A percentile compares a stretch with the other conserved stretches of the same genome.
phyloP scores from a whole-genome alignment of 805 yeast species.

The Wickerhamiella lipophila region DNA sequence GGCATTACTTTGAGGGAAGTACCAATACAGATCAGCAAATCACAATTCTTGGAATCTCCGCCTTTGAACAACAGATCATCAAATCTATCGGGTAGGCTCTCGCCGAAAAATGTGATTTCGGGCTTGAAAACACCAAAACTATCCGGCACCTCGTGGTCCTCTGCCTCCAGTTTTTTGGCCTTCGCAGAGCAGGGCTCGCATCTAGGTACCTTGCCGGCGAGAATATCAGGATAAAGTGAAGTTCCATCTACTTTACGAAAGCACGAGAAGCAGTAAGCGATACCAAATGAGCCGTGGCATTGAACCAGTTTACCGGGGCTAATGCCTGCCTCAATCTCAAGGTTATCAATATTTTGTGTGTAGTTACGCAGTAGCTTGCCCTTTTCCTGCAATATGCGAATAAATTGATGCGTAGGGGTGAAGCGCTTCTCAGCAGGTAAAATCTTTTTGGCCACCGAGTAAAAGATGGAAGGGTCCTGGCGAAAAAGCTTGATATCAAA shows the following conservation, averaged over 20 bases:
- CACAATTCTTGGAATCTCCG: slow-evolving; percentile 56
- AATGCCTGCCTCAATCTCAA: slow-evolving; percentile 73
- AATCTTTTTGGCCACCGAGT: slow-evolving; percentile 74
- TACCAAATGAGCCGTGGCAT: slow-evolving; percentile 88
- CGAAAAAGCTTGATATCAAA: slow-evolving; percentile 62
- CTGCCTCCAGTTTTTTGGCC: slow-evolving; percentile 29
- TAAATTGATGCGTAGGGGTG: slow-evolving; percentile 74
- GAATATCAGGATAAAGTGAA: slow-evolving; percentile 46
- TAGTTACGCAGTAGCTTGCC: slow-evolving; percentile 70
- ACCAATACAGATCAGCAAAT: slow-evolving; percentile 71
- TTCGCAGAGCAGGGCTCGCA: slow-evolving; percentile 50
- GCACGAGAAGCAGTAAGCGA: slow-evolving; percentile 75
- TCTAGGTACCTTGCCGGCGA: slow-evolving; percentile 47
- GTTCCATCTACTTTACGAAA: slow-evolving; percentile 53
- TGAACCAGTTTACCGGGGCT: slow-evolving; percentile 55
- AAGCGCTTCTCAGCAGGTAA: slow-evolving; percentile 47
- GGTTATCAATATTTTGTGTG: slow-evolving; percentile 82
- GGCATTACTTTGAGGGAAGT: slow-evolving; percentile 89
- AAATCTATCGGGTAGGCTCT: slow-evolving; percentile 58
- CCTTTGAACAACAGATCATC: slow-evolving; percentile 37
- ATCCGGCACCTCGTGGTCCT: slow-evolving; percentile 23
- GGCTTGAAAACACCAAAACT: slow-evolving; percentile 82
- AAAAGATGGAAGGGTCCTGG: slow-evolving; percentile 67
- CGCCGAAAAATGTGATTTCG: slow-evolving; percentile 86
- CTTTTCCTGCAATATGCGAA: slow-evolving; percentile 57